phyloP scores from a whole-genome alignment of 345 rosid species.

The Cochlearia excelsa region DNA sequence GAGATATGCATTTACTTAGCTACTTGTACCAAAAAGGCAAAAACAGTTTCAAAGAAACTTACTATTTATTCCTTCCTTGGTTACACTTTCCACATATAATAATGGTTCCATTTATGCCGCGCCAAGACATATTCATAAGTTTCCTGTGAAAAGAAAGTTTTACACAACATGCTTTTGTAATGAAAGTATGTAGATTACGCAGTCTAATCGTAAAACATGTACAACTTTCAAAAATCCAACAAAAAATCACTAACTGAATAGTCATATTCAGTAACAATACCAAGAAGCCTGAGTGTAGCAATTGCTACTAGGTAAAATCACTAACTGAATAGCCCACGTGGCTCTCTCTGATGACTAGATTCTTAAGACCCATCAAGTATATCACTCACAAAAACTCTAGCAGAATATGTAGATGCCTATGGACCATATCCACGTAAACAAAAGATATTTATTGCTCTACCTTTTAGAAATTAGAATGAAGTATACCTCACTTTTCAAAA shows the following conservation, averaged over 20 bases:
- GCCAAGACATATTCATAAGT: too few relatives aligned
- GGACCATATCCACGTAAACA: constrained; percentile 11
- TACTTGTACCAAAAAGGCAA: constrained; percentile 8
- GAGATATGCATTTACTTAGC: not conserved
- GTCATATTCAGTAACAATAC: too few relatives aligned
- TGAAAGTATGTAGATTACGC: too few relatives aligned
- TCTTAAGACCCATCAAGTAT: too few relatives aligned
- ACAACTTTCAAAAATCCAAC: too few relatives aligned
- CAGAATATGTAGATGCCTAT: constrained; percentile 22
- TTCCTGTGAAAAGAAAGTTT: not conserved
- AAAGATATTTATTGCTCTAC: not conserved
- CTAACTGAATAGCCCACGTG: too few relatives aligned
- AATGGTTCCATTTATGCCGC: constrained; percentile 6
- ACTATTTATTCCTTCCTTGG: constrained; percentile 1
- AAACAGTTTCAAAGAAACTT: constrained; percentile 6
- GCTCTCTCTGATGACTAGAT: too few relatives aligned
- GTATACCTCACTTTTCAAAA: constrained; percentile 20
- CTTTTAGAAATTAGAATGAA: constrained; percentile 17
- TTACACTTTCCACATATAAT: constrained; percentile 12
- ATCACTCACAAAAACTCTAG: constrained; percentile 24
- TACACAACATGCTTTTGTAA: too few relatives aligned
- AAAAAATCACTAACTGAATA: too few relatives aligned
- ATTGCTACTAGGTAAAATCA: too few relatives aligned
- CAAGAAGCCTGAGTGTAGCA: too few relatives aligned
- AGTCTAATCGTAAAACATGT: too few relatives aligned